These are phyloP conservation scores for Acanthamoeba sp. DNA, from an alignment of 208 protist species.

Conservation along the genomic window DNA sequence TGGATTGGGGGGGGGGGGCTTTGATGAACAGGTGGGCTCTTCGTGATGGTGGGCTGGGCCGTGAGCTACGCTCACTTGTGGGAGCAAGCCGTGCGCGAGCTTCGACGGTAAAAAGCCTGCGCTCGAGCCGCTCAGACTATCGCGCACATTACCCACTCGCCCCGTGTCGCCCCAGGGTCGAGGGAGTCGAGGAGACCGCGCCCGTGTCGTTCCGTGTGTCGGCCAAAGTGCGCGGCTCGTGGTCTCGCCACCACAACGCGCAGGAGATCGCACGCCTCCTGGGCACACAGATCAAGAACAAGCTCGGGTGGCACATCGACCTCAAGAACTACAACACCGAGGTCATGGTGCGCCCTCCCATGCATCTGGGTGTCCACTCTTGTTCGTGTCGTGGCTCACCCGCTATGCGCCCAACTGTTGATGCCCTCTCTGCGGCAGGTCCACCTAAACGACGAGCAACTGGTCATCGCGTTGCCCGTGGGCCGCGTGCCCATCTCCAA, in stretches of 20 bases:
- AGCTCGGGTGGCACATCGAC: conserved; percentile 55
- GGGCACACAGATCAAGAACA: conserved; percentile 19
- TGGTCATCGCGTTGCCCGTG: conserved; percentile 54
- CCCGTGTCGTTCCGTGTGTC: conserved; percentile 48
- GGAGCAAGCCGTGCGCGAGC: neutral
- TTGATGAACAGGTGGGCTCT: neutral
- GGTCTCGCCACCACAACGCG: neutral
- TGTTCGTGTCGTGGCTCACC: neutral
- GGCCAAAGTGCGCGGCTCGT: conserved; percentile 53
- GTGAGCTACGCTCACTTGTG: neutral
- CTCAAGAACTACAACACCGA: conserved; percentile 68
- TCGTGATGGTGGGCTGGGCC: conserved; percentile 36
- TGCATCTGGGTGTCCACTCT: neutral
- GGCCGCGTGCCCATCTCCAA: conserved; percentile 65
- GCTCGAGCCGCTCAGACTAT: too few relatives aligned
- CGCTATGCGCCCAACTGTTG: too few relatives aligned
- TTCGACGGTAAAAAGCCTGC: too few relatives aligned
- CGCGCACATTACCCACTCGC: too few relatives aligned
- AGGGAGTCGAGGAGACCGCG: neutral
- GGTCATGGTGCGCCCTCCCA: neutral
- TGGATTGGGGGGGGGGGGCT: neutral
- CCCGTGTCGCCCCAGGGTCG: too few relatives aligned
- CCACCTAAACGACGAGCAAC: conserved; percentile 57
- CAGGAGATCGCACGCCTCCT: conserved; percentile 50
- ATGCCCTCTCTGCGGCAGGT: too few relatives aligned